Conservation (phyloP, 306 rosid genomes). For the Bauhinia variegata region DNA sequence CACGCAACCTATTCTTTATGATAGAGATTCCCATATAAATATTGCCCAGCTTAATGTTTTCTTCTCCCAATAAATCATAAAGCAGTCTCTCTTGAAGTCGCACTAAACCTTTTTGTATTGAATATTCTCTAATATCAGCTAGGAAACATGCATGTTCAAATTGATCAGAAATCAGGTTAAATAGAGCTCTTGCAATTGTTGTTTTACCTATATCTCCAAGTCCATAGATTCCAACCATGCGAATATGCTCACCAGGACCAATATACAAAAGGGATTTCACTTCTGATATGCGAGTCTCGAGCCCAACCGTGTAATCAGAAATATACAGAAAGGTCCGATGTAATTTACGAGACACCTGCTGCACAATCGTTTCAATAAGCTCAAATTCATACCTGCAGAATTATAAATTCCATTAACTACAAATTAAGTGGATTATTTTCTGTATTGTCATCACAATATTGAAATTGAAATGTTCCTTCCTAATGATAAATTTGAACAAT, state of each 20-base stretch:
- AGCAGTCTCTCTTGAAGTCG: constrained; percentile 38
- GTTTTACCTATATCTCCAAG: constrained; percentile 45
- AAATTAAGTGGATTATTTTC: neutral
- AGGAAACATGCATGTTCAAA: constrained; percentile 39
- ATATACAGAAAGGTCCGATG: constrained; percentile 26
- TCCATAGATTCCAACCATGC: constrained; percentile 49
- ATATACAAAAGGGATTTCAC: constrained; percentile 39
- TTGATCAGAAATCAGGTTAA: constrained; percentile 30
- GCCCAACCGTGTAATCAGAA: constrained; percentile 38
- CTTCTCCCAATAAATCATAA: constrained; percentile 22
- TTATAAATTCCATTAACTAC: no score
- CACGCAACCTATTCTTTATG: constrained; percentile 37
- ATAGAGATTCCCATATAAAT: constrained; percentile 47
- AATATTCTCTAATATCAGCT: constrained; percentile 36
- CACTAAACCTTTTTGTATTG: constrained; percentile 31
- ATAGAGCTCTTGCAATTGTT: constrained; percentile 36
- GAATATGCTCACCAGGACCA: constrained; percentile 18
- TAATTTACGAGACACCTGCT: constrained; percentile 21
- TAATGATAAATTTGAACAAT: neutral
- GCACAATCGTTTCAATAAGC: constrained; percentile 31
- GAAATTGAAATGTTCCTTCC: neutral
- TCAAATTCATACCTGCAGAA: constrained; percentile 40
- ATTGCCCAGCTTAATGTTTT: constrained; percentile 34
- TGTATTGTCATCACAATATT: neutral
- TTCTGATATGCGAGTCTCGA: constrained; percentile 42